These are phyloP conservation scores for Spergularia bocconei DNA, from an alignment of 148 eudicot species.

Conservation along the genomic window DNA sequence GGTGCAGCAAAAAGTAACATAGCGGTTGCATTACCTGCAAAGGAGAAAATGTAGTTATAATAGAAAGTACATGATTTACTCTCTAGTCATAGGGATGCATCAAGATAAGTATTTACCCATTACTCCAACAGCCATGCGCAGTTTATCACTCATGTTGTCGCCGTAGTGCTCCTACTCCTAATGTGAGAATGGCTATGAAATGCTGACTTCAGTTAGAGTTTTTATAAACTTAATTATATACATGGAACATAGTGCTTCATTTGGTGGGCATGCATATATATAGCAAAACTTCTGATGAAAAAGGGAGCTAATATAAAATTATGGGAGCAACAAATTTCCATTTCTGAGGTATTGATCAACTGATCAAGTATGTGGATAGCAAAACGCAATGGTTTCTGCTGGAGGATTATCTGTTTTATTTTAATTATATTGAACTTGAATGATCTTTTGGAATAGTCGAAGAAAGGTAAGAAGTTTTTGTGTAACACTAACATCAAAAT, in stretches of 20 bases:
- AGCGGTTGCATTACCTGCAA: constrained; percentile 75
- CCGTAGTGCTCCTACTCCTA: constrained; percentile 15
- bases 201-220: constrained; percentile 4
- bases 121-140: constrained; percentile 56
- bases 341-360: constrained; percentile 6
- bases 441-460: neutral
- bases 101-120: constrained; percentile 47
- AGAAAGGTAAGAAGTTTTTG: neutral
- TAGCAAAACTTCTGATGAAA: constrained; percentile 7
- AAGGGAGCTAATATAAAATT: constrained; percentile 21
- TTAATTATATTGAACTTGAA: constrained; percentile 1
- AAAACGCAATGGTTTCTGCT: constrained; percentile 2
- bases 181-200: neutral
- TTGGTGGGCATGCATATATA: constrained; percentile 23
- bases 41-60: constrained; percentile 16
- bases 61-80: neutral
- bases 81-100: neutral
- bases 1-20: constrained; percentile 73
- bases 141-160: constrained; percentile 47
- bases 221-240: constrained; percentile 5
- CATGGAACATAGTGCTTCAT: neutral
- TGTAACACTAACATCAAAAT: too few species aligned
- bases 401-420: constrained; percentile 20
- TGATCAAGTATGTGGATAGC: constrained; percentile 15
- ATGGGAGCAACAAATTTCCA: constrained; percentile 7